These are phyloP conservation scores for Syncephalastrum racemosum DNA, from an alignment of 371 early-diverging fungal genomes.

Conservation along the genomic window DNA sequence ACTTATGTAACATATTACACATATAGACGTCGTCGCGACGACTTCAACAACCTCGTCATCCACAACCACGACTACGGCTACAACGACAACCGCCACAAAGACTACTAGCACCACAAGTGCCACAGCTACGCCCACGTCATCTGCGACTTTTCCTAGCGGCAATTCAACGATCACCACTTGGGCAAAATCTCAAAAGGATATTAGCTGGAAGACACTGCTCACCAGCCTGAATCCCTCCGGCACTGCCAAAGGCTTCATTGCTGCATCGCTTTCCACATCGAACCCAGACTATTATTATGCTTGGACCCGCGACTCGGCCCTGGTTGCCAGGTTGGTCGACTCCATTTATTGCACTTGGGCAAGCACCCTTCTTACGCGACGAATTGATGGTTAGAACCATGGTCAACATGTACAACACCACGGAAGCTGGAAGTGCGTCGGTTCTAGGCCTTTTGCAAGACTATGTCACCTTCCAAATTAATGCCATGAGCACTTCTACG, in stretches of 20 bases:
- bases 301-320: constrained; percentile 76
- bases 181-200: constrained; percentile 5
- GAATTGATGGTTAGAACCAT: constrained; percentile 26
- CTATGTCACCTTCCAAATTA: constrained; percentile 37
- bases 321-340: constrained; percentile 20
- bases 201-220: constrained; percentile 5
- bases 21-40: background rate
- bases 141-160: constrained; percentile 21
- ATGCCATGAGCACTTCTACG: constrained; percentile 22
- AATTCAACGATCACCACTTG: constrained; percentile 25
- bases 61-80: constrained; percentile 17
- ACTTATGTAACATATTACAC: background rate
- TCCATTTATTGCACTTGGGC: no score
- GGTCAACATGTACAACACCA: constrained; percentile 11
- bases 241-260: constrained; percentile 32
- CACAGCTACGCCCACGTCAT: constrained; percentile 3
- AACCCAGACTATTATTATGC: constrained; percentile 76
- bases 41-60: constrained; percentile 14
- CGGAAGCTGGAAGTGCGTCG: background rate
- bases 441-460: constrained; percentile 23
- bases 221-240: constrained; percentile 38
- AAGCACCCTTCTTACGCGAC: no score
- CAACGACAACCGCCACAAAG: constrained; percentile 12
- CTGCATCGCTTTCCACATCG: constrained; percentile 34
- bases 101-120: constrained; percentile 1